phyloP scores from a whole-genome alignment of 441 rosid genomes.

The Pelargonium citronellum region DNA sequence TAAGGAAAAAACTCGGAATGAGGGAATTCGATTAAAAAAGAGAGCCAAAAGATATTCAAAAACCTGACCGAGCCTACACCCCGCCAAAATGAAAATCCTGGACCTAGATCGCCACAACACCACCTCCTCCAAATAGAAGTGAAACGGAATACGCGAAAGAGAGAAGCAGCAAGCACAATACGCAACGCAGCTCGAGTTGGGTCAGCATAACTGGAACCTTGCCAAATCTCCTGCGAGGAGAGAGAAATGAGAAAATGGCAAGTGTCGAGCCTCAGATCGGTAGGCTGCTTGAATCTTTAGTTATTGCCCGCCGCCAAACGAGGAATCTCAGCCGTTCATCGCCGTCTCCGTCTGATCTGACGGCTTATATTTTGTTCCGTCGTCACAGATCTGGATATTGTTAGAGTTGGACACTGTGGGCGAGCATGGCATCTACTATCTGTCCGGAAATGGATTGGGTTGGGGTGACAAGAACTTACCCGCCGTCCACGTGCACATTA shows the following conservation, averaged over 20 bases:
- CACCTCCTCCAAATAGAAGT: background rate
- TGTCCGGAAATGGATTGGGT: no score
- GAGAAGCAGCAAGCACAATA: background rate
- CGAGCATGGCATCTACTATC: background rate
- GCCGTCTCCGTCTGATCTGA: constrained; percentile 21
- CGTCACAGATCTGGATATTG: constrained; percentile 23
- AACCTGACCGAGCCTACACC: background rate
- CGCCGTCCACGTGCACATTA: no score
- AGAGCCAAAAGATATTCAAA: background rate
- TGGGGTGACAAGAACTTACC: no score
- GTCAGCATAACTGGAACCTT: no score
- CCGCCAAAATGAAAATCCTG: background rate
- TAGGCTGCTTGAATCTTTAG: constrained; percentile 30
- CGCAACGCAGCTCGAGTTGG: no score
- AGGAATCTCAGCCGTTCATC: constrained; percentile 41
- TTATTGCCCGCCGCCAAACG: constrained; percentile 30
- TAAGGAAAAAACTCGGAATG: background rate
- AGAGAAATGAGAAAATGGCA: no score
- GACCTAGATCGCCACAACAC: background rate
- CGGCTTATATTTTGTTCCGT: background rate
- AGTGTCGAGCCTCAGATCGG: no score
- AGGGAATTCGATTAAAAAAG: background rate
- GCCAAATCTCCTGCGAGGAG: no score
- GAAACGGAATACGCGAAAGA: background rate
- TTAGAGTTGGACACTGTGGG: constrained; percentile 24